Conservation (phyloP, 352 stramenopile species). For the Halophytophthora batemanensis region DNA sequence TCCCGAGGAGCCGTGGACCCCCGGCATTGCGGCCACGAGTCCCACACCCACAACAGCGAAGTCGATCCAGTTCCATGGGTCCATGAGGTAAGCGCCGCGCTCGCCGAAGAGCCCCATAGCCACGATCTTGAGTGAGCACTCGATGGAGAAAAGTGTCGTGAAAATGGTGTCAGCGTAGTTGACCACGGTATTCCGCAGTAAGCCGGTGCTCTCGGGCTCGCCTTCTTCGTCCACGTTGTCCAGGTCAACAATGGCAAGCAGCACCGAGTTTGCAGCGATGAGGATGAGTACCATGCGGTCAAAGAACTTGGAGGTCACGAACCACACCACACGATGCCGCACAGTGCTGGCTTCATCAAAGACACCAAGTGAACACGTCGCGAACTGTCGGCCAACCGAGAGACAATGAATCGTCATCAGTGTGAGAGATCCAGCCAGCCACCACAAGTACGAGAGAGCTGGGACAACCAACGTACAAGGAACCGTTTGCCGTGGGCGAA, state of each 20-base stretch:
- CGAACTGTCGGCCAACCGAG: constrained; percentile 23
- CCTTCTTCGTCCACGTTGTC: constrained; percentile 34
- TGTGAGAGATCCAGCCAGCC: not conserved
- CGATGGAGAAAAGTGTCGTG: constrained; percentile 72
- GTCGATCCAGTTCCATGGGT: constrained; percentile 90
- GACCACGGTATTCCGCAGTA: constrained; percentile 45
- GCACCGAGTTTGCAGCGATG: constrained; percentile 79
- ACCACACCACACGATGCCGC: constrained; percentile 40
- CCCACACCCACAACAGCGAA: constrained; percentile 84
- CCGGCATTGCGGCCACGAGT: constrained; percentile 39
- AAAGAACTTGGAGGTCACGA: constrained; percentile 56
- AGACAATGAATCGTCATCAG: not conserved
- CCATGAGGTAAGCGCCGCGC: constrained; percentile 64
- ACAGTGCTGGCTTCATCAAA: constrained; percentile 48
- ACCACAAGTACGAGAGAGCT: not conserved
- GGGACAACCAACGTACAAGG: constrained; percentile 19
- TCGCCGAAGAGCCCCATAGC: constrained; percentile 73
- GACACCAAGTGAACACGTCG: constrained; percentile 45
- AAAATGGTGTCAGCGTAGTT: constrained; percentile 47
- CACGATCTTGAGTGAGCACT: constrained; percentile 87
- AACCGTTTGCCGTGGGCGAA: constrained; percentile 51
- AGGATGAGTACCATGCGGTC: constrained; percentile 69
- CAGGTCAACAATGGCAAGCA: constrained; percentile 71
- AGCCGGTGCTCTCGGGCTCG: constrained; percentile 30
- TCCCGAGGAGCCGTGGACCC: constrained; percentile 37